Percentiles rank a stretch among this genome's conserved stretches.
Evolutionary conservation across 2,329 filamentous ascomycete species (phyloP).

Genomic region (Colletotrichum spinosum): DNA sequence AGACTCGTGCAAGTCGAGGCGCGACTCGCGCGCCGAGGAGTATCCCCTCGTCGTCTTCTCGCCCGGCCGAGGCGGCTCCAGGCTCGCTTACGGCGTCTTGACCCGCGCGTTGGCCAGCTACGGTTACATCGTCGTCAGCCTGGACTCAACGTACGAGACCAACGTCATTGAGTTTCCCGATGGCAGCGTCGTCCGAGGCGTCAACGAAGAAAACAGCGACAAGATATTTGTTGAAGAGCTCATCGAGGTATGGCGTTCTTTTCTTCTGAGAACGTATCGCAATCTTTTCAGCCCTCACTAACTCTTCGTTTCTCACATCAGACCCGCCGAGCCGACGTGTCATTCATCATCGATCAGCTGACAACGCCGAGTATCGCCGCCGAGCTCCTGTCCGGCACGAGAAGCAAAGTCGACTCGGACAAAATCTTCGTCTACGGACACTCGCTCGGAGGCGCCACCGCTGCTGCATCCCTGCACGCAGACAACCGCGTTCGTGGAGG

Average conservation of each 20-base stretch:
- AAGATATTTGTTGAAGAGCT: neutral
- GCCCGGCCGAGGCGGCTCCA: constrained; percentile 55
- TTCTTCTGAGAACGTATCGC: no score
- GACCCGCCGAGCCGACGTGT: constrained; percentile 49
- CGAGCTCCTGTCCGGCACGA: constrained; percentile 3
- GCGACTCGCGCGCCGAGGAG: constrained; percentile 5
- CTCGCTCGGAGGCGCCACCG: constrained; percentile 52
- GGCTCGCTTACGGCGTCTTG: constrained; percentile 55
- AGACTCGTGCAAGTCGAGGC: neutral
- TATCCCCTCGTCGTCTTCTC: constrained; percentile 53
- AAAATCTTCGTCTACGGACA: constrained; percentile 51
- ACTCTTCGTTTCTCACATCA: constrained; percentile 23
- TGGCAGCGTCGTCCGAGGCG: constrained; percentile 46
- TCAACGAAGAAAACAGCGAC: constrained; percentile 13
- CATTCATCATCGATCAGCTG: constrained; percentile 51
- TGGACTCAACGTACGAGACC: constrained; percentile 62
- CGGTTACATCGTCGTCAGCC: constrained; percentile 57
- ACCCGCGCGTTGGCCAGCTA: constrained; percentile 58
- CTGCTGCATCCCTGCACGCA: constrained; percentile 45
- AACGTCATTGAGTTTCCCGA: constrained; percentile 58
- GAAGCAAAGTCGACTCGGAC: constrained; percentile 2
- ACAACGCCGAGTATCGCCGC: neutral
- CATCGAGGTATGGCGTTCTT: constrained; percentile 10
- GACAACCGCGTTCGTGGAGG: constrained; percentile 50
- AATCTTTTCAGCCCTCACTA: no score